Evolutionary conservation across 129 eudicot genomes (phyloP).

Genomic region (Pseudognaphalium luteoalbum): DNA sequence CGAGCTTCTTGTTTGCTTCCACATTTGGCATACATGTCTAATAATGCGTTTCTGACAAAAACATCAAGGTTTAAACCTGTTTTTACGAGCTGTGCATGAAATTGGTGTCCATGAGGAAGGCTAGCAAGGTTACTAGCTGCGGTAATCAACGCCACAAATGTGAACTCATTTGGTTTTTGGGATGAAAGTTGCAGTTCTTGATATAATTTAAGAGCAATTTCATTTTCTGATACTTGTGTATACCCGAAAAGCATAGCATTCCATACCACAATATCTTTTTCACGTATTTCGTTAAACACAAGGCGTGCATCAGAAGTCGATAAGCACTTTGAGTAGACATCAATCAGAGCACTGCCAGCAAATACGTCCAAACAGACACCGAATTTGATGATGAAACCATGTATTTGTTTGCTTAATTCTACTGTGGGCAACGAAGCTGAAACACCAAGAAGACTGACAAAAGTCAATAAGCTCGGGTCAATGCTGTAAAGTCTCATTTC

Average conservation of each 20-base stretch:
- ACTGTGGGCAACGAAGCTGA: constrained; percentile 41
- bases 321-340: constrained; percentile 61
- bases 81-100: constrained; percentile 53
- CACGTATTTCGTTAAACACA: constrained; percentile 51
- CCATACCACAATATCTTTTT: constrained; percentile 69
- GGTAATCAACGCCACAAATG: constrained; percentile 58
- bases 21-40: constrained; percentile 78
- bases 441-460: constrained; percentile 66
- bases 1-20: constrained; percentile 57
- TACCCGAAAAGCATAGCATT: constrained; percentile 72
- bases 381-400: constrained; percentile 36
- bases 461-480: constrained; percentile 58
- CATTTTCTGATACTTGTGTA: constrained; percentile 50
- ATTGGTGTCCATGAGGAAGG: constrained; percentile 52
- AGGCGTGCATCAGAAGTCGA: constrained; percentile 49
- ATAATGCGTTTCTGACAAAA: constrained; percentile 59
- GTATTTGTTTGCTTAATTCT: constrained; percentile 38
- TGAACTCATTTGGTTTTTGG: constrained; percentile 49
- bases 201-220: constrained; percentile 52
- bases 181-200: constrained; percentile 39
- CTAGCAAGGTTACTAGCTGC: constrained; percentile 62
- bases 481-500: constrained; percentile 54
- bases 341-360: constrained; percentile 60
- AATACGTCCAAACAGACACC: constrained; percentile 19
- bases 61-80: constrained; percentile 47